phyloP scores from a whole-genome alignment of 129 eudicot genomes.

The Chrysanthemum seticuspe region DNA sequence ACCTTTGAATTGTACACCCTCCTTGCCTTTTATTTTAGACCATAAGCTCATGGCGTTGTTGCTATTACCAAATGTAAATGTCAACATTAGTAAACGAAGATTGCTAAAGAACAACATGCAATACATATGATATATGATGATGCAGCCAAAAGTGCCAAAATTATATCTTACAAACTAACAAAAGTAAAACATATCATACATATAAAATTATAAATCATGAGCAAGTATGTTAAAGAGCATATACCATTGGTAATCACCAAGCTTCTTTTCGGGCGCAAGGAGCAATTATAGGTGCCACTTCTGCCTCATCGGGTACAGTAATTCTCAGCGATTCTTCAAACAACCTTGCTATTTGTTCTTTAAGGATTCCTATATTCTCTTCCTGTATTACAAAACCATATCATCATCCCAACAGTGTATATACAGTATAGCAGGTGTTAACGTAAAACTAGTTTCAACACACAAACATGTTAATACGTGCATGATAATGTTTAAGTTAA shows the following conservation, averaged over 20 bases:
- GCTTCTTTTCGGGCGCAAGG: slow-evolving; percentile 51
- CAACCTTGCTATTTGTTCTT: slow-evolving; percentile 58
- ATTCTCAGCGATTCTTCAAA: slow-evolving; percentile 64
- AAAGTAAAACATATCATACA: background rate
- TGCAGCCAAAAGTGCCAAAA: slow-evolving; percentile 18
- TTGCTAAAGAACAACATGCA: too few species aligned
- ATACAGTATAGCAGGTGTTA: background rate
- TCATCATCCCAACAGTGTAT: slow-evolving; percentile 11
- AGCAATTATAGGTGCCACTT: slow-evolving; percentile 66
- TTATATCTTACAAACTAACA: too few species aligned
- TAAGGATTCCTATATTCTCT: slow-evolving; percentile 61
- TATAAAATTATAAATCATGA: background rate
- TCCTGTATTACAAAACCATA: slow-evolving; percentile 35
- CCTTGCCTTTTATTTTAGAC: slow-evolving; percentile 57
- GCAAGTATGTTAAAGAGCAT: background rate
- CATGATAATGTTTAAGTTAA: too few species aligned
- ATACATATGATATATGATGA: background rate
- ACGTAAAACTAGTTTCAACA: background rate
- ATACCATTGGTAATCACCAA: slow-evolving; percentile 97
- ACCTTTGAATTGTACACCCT: slow-evolving; percentile 49
- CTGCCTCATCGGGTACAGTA: slow-evolving; percentile 64
- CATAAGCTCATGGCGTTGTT: slow-evolving; percentile 93
- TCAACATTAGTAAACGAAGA: slow-evolving; percentile 11
- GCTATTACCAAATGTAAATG: slow-evolving; percentile 40
- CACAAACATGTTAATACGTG: background rate